Conservation (phyloP, 139 green algal genomes). For the Chlorella sorokiniana region DNA sequence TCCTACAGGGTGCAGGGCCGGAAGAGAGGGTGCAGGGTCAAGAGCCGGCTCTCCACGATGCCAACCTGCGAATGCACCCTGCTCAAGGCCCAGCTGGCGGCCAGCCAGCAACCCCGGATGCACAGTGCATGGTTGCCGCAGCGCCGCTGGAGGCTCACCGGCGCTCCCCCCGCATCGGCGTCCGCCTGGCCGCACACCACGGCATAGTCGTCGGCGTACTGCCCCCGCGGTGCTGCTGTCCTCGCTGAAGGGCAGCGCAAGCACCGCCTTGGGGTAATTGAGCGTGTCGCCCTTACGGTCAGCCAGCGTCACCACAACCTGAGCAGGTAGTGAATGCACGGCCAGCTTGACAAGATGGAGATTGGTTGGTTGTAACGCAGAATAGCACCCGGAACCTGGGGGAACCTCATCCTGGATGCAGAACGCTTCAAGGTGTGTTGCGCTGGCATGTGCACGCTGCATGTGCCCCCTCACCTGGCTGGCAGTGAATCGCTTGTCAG, state of each 20-base stretch:
- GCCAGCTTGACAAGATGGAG: too few species aligned
- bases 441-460: neutral
- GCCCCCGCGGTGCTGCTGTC: conserved; percentile 18
- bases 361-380: too few species aligned
- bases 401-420: neutral
- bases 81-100: neutral
- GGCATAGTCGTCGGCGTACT: conserved; percentile 35
- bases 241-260: conserved; percentile 45
- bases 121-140: neutral
- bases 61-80: neutral
- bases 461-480: neutral
- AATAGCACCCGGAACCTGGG: too few species aligned
- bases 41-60: too few species aligned
- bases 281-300: conserved; percentile 49
- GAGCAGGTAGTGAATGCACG: neutral
- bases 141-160: neutral
- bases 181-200: neutral
- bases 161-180: conserved; percentile 4
- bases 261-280: conserved; percentile 46
- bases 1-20: conserved; percentile 19
- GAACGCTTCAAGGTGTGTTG: neutral
- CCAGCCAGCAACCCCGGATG: neutral
- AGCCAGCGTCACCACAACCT: neutral
- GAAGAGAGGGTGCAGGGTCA: neutral
- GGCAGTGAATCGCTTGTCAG: neutral